phyloP scores from a whole-genome alignment of 192 early-diverging fungal genomes.

The Linnemannia exigua region DNA sequence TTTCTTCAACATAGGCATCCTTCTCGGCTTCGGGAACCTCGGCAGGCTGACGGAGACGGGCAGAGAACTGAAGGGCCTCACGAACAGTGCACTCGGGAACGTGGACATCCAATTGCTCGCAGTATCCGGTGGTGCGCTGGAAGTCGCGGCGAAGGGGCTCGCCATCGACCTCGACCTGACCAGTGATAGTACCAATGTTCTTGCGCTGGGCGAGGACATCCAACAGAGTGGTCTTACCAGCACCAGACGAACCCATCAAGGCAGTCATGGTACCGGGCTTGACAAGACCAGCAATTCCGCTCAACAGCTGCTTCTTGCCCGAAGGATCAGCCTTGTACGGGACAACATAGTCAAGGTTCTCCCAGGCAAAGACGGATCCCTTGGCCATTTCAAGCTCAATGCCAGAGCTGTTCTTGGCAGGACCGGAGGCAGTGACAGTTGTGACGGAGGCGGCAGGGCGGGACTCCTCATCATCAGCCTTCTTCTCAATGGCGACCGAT shows the following conservation, averaged over 20 bases:
- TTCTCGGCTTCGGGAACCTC: slow-evolving; percentile 77
- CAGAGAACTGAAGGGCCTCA: slow-evolving; percentile 84
- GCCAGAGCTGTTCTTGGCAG: slow-evolving; percentile 40
- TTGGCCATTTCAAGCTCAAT: slow-evolving; percentile 59
- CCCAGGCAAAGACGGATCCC: slow-evolving; percentile 72
- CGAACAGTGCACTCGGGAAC: slow-evolving; percentile 83
- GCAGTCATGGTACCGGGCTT: slow-evolving; percentile 86
- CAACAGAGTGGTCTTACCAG: slow-evolving; percentile 85
- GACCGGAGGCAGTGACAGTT: slow-evolving; percentile 39
- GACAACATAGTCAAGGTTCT: slow-evolving; percentile 80
- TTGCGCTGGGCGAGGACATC: slow-evolving; percentile 85
- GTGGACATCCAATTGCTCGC: slow-evolving; percentile 89
- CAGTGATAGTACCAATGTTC: slow-evolving; percentile 77
- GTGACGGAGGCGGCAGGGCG: slow-evolving; percentile 55
- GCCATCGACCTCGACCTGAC: slow-evolving; percentile 81
- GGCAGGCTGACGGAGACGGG: slow-evolving; percentile 79
- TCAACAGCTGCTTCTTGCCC: slow-evolving; percentile 75
- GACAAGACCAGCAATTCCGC: slow-evolving; percentile 74
- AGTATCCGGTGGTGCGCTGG: slow-evolving; percentile 82
- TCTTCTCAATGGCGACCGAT: slow-evolving; percentile 36
- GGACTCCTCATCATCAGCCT: slow-evolving; percentile 53
- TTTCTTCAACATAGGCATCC: slow-evolving; percentile 80
- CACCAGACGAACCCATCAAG: slow-evolving; percentile 83
- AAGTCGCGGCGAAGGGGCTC: slow-evolving; percentile 68
- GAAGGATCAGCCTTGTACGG: slow-evolving; percentile 67